These are phyloP conservation scores for Diaporthe sp. DNA, from an alignment of 2,329 filamentous ascomycete genomes.

Conservation along the genomic window DNA sequence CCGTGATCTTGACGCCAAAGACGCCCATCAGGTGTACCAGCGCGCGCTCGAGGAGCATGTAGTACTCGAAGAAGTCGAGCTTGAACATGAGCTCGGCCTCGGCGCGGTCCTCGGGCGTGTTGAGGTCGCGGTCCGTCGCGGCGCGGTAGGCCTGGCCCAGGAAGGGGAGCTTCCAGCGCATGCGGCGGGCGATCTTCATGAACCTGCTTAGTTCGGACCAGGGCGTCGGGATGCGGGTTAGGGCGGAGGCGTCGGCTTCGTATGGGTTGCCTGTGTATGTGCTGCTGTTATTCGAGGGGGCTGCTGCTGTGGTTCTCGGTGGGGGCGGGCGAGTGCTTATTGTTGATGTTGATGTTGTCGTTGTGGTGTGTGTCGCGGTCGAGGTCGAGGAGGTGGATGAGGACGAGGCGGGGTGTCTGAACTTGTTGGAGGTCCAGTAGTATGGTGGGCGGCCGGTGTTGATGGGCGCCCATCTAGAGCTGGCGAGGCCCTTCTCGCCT, in stretches of 20 bases:
- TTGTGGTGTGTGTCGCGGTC: conserved; percentile 4
- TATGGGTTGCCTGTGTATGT: neutral
- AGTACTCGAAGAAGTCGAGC: conserved; percentile 82
- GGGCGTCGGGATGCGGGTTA: conserved; percentile 30
- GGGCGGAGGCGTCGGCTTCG: conserved; percentile 16
- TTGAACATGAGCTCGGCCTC: conserved; percentile 78
- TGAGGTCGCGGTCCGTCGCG: conserved; percentile 55
- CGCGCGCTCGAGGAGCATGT: conserved; percentile 77
- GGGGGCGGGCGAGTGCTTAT: neutral
- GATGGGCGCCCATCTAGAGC: conserved; percentile 33
- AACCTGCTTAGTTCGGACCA: conserved; percentile 63
- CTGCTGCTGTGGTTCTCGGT: neutral
- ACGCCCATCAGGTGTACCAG: conserved; percentile 74
- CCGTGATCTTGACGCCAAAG: conserved; percentile 66
- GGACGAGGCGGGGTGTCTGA: neutral
- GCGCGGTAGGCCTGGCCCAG: conserved; percentile 66
- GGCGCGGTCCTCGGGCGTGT: conserved; percentile 41
- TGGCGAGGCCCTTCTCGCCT: conserved; percentile 30
- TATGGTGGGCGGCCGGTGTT: conserved; percentile 27
- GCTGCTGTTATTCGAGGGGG: neutral
- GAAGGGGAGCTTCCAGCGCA: conserved; percentile 73
- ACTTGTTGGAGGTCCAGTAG: conserved; percentile 27
- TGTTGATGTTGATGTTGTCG: neutral
- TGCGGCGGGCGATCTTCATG: conserved; percentile 67
- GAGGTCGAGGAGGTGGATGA: neutral